A percentile compares a stretch with the other conserved stretches of the same genome.
Conservation (phyloP, 2,329 filamentous ascomycete species). For the Aotearoamyces nothofagi region DNA sequence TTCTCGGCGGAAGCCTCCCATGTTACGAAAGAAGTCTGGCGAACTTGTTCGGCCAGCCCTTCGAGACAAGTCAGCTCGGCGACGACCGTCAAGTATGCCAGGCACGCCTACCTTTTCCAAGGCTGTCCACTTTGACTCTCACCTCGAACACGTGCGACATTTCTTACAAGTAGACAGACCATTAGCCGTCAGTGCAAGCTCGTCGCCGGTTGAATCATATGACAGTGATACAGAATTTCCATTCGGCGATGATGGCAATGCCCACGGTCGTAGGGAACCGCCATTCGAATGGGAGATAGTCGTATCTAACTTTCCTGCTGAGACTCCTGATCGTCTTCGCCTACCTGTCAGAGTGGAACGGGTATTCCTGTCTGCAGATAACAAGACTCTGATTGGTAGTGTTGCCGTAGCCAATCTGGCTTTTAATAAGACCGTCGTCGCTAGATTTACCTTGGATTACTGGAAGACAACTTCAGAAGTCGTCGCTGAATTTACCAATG, state of each 20-base stretch:
- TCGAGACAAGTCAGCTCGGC: conserved; percentile 54
- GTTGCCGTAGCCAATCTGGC: conserved; percentile 77
- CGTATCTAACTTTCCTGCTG: conserved; percentile 66
- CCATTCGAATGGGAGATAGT: conserved; percentile 78
- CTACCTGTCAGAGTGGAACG: conserved; percentile 69
- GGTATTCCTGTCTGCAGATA: conserved; percentile 75
- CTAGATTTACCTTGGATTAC: conserved; percentile 90
- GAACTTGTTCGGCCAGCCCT: conserved; percentile 90
- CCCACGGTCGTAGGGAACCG: conserved; percentile 22
- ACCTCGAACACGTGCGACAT: conserved; percentile 89
- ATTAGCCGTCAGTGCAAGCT: conserved; percentile 87
- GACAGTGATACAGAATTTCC: conserved; percentile 84
- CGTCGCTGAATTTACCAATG: conserved; percentile 70
- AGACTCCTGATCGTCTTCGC: conserved; percentile 44
- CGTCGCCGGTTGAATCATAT: conserved; percentile 79
- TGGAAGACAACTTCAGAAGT: conserved; percentile 99
- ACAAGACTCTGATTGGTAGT: conserved; percentile 71
- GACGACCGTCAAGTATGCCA: conserved; percentile 89
- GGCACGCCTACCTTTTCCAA: conserved; percentile 93
- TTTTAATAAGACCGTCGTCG: conserved; percentile 80
- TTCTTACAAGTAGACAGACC: conserved; percentile 90
- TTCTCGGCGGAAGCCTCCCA: conserved; percentile 57
- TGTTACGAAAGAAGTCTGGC: conserved; percentile 96
- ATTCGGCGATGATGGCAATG: conserved; percentile 42
- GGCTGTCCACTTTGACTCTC: conserved; percentile 95